Evolutionary conservation across 345 rosid species (phyloP).

Genomic region (Salix brachista): DNA sequence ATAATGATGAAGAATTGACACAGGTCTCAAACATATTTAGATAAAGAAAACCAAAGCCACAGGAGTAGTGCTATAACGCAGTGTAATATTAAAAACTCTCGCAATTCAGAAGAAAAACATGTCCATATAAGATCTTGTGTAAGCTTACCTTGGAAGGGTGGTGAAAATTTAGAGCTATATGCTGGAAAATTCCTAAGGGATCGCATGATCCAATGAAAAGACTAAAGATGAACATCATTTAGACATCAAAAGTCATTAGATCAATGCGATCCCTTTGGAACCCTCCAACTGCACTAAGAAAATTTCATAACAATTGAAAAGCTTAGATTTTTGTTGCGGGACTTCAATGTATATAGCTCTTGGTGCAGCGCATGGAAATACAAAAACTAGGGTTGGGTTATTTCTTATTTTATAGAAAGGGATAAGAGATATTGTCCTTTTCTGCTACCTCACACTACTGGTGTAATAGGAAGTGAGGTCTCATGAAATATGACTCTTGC

Average conservation of each 20-base stretch:
- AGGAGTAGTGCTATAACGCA: too few species aligned
- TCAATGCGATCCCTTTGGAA: constrained; percentile 86
- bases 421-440: background rate
- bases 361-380: background rate
- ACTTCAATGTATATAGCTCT: background rate
- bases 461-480: constrained; percentile 16
- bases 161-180: constrained; percentile 25
- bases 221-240: background rate
- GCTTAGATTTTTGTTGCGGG: background rate
- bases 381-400: background rate
- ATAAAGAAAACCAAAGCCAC: background rate
- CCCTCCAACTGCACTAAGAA: constrained; percentile 45
- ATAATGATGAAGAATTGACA: background rate
- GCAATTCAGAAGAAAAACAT: background rate
- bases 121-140: background rate
- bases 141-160: background rate
- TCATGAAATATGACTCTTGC: background rate
- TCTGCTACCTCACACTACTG: constrained; percentile 12
- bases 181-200: constrained; percentile 59
- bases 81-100: too few species aligned
- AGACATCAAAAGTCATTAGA: constrained; percentile 20
- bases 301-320: background rate
- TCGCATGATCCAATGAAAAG: constrained; percentile 51
- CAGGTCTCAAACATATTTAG: background rate
- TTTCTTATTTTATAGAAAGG: constrained; percentile 14